A percentile compares a stretch with the other conserved stretches of the same genome.
Evolutionary conservation across 2,329 filamentous ascomycete genomes (phyloP).

Genomic region (Kalmusia sp.): DNA sequence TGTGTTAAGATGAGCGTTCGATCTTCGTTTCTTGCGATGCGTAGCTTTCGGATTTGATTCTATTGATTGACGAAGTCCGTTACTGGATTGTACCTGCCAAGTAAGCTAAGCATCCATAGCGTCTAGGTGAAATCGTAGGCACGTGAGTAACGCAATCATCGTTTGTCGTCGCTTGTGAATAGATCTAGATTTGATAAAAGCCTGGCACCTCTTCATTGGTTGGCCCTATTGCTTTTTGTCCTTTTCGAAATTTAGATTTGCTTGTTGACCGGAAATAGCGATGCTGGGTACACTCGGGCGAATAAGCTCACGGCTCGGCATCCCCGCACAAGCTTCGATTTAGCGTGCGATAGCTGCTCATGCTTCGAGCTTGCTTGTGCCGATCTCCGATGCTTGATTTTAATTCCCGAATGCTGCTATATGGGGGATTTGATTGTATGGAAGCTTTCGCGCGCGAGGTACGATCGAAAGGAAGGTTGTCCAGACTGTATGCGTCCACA

Average conservation of each 20-base stretch:
- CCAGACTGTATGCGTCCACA: neutral
- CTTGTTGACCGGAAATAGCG: neutral
- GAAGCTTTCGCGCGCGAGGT: no score
- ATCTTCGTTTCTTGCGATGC: no score
- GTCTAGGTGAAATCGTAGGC: neutral
- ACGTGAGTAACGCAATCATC: neutral
- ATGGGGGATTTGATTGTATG: neutral
- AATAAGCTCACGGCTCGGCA: constrained; percentile 9
- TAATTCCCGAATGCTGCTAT: neutral
- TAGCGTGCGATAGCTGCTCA: neutral
- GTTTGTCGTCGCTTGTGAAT: neutral
- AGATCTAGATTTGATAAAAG: neutral
- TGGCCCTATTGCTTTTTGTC: no score
- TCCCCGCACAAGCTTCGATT: constrained; percentile 15
- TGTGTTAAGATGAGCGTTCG: no score
- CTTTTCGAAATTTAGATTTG: neutral
- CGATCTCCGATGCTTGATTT: constrained; percentile 2
- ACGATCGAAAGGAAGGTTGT: no score
- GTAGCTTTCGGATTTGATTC: no score
- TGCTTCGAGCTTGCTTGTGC: constrained; percentile 1
- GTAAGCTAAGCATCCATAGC: constrained; percentile 1
- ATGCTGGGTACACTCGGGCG: neutral
- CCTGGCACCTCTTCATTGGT: neutral
- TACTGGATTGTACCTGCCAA: neutral
- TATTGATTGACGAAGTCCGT: neutral